Evolutionary conservation across 2,329 filamentous ascomycete genomes (phyloP).

Genomic region (Trichophyton mentagrophytes): DNA sequence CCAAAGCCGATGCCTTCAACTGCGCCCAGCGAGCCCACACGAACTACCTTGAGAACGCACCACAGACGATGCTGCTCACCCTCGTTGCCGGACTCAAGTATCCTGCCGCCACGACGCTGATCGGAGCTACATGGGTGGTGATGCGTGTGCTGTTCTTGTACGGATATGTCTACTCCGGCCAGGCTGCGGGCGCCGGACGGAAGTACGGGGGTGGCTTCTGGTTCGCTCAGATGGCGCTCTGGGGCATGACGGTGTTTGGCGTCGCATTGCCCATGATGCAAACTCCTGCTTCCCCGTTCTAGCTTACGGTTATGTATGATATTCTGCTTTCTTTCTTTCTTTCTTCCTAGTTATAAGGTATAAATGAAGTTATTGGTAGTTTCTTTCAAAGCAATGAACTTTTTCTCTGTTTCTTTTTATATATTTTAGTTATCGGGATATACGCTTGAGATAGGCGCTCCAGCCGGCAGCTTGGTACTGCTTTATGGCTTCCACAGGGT

Average conservation of each 20-base stretch:
- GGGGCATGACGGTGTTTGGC: slow-evolving; percentile 28
- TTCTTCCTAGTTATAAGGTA: not conserved
- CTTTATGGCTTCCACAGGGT: slow-evolving; percentile 33
- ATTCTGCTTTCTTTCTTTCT: not conserved
- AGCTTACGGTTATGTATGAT: not conserved
- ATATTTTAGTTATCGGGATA: slow-evolving; percentile 18
- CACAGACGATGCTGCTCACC: slow-evolving; percentile 39
- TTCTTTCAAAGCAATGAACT: not conserved
- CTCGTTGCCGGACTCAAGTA: slow-evolving; percentile 44
- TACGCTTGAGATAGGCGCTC: slow-evolving; percentile 33
- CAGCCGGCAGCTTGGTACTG: slow-evolving; percentile 36
- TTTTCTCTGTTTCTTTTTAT: not conserved
- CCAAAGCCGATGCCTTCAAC: slow-evolving; percentile 37
- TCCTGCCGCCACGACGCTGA: slow-evolving; percentile 34
- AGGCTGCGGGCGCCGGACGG: slow-evolving; percentile 29
- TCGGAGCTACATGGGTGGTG: slow-evolving; percentile 41
- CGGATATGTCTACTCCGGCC: slow-evolving; percentile 33
- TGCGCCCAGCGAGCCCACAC: slow-evolving; percentile 45
- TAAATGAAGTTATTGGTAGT: not conserved
- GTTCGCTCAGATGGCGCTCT: slow-evolving; percentile 30
- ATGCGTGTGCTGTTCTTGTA: slow-evolving; percentile 38
- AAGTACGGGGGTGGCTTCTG: slow-evolving; percentile 26
- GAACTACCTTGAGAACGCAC: slow-evolving; percentile 49
- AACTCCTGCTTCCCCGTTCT: not conserved
- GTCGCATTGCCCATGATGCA: not conserved